Base-by-base conservation (phyloP, 225 moss, liverwort and hornwort genomes). In the Thuidium tamariscinum region DNA sequence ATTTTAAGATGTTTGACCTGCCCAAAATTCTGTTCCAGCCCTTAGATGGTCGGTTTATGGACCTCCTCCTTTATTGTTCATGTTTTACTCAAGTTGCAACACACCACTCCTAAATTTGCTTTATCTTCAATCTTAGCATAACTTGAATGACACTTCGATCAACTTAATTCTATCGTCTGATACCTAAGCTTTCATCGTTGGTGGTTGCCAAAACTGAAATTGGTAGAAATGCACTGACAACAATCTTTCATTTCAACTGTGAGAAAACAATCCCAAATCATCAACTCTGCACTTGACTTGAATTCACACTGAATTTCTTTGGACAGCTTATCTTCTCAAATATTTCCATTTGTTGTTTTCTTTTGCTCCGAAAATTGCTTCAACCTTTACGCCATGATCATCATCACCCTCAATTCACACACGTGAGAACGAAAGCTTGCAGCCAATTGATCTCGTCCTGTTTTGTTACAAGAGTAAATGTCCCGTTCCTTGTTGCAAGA, bases 381-480 rank as follows among this genome's bases (percentile, higher is more conserved):
- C 77, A 37, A 77, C 26, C 11, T 37, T 56, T 37, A 37, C 77
- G 27, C 27, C 97, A 98, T 63, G 98, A 97, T 78, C 93, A 54
- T 51, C 98, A 68, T 97, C 98, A 85, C 98, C 97, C 94, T 91
- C 83, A 98, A 70, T 59, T 86, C 83, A 73, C 54, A 23, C 52
- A 77, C 26, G 17, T 18, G 56, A 55, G 17, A 77, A 56, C 27
- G 26, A 56, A 37, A 55, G 37, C 56, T 55, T 39, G 37, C 7
- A 77, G 55, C 54, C 39, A 26, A 11, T 39, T 23, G 27, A 17
- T 39, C 77, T 77, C 17, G 39, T 56, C 56, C 56, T 26, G 97
- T 97, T 27, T 93, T 84, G 76, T 96, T 81, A 84, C 95, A 94
- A 10, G 97, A 95, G 88, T 94, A 98, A 15, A 95, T 94, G 96